Base-by-base conservation (phyloP, 352 stramenopile genomes). In the Phytophthora foliorum region DNA sequence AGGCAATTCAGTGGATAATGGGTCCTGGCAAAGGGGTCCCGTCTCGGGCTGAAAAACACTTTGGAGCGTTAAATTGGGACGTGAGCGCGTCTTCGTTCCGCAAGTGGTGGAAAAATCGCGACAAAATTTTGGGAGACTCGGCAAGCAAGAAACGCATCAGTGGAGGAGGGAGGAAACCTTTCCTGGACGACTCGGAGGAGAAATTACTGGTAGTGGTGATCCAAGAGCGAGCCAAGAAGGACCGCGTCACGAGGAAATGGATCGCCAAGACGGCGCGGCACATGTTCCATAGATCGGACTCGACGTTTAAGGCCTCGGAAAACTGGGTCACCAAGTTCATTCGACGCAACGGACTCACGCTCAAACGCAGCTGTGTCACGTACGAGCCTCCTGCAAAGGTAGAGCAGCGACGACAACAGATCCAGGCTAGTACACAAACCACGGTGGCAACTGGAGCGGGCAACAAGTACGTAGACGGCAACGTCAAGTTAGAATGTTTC, bases 311-410 rank as follows among this genome's bases (percentile, higher is more conserved):
- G 62, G 84, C 86, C 5, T 92, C 84, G 0, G 84, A 92, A 67
- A 94, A 94, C 67, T 94, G 86, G 86, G 82, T 94, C 34, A 90
- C 84, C 56, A 92, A 92, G 79, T 94, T 94, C 46, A 92, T 94
- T 57, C 81, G 81, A 45, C 84, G 86, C 36, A 92, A 93, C 57
- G 80, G 82, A 57, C 75, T 93, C 11, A 89, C 86, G 61, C 75
- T 93, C 42, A 91, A 92, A 66, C 78, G 86, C 57, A 93, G 84
- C 65, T 93, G 89, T 25, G 80, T 92, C 36, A 90, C 86, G 25
- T 93, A 87, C 53, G 81, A 92, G 42, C 81, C 86, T 32, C 67
- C 66, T 38, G 34, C 19, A 11, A 64, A 56, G 24, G 13, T 75
- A 52, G 67, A 69, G 31, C 55, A 60, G 22, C 62, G 67, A 3